Evolutionary conservation across 257 asterid species (phyloP), one percentile per base, ranked within the genome.

Genomic region (Lavandula angustifolia): DNA sequence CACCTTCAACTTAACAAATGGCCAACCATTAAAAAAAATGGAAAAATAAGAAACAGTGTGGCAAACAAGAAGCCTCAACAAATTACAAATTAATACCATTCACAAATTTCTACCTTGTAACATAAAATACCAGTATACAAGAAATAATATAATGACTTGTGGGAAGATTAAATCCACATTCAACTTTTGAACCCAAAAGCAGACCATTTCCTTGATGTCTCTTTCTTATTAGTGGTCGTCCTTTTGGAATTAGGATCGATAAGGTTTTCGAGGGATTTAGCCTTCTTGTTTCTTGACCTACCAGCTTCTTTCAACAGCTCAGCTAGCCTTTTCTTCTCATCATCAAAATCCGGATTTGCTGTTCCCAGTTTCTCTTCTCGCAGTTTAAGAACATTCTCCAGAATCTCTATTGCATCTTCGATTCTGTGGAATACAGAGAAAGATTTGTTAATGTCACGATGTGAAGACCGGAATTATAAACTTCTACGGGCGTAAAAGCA

Each of bases 331-430:
- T 85, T 88, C 89, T 91, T 94, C 85, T 94, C 99, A 58, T 94
- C 98, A 12, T 88, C 95, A 33, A 94, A 94, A 77, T 94, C 98
- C 1, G 98, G 94, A 86, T 90, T 88, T 62, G 99, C 95, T 6
- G 99, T 94, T 67, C 99, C 99, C 4, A 94, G 98, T 69, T 94
- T 91, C 84, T 94, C 98, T 62, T 94, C 99, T 67, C 99, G 82
- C 80, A 94, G 78, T 79, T 94, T 94, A 14, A 94, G 88, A 46
- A 94, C 94, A 74, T 85, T 84, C 78, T 94, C 98, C 41, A 94
- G 79, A 60, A 94, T 94, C 79, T 94, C 99, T 64, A 94, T 94
- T 13, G 99, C 96, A 74, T 94, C 96, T 69, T 88, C 99, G 38
- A 90, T 88, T 71, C 99, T 94, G 88, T 22, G 74, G 27, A 22